Conservation (phyloP, 352 stramenopile genomes). For the Globisporangium spinosum region DNA sequence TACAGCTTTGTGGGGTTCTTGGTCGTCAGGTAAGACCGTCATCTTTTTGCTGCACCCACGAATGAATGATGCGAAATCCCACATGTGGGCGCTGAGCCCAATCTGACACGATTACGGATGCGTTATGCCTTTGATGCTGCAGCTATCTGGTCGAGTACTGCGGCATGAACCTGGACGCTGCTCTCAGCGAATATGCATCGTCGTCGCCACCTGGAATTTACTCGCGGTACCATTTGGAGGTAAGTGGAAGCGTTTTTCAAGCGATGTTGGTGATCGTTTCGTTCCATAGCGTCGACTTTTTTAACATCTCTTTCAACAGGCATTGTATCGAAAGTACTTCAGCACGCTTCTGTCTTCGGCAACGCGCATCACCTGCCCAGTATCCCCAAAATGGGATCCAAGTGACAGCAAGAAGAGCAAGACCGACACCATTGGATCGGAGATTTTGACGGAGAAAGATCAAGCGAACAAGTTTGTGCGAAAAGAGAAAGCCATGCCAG, state of each 20-base stretch:
- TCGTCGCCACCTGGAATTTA: slow-evolving; percentile 63
- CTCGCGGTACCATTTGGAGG: slow-evolving; percentile 62
- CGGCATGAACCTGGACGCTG: slow-evolving; percentile 51
- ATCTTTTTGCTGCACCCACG: neutral
- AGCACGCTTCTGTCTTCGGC: slow-evolving; percentile 54
- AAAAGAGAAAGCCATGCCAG: slow-evolving; percentile 26
- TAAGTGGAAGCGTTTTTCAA: slow-evolving; percentile 18
- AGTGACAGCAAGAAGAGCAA: slow-evolving; percentile 39
- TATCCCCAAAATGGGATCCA: slow-evolving; percentile 64
- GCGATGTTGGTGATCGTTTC: neutral
- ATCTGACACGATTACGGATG: neutral
- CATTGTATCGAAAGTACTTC: slow-evolving; percentile 80
- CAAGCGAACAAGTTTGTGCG: slow-evolving; percentile 54
- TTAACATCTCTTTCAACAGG: slow-evolving; percentile 19
- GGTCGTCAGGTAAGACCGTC: slow-evolving; percentile 49
- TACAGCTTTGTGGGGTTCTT: slow-evolving; percentile 82
- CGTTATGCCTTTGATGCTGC: slow-evolving; percentile 7
- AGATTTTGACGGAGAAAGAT: slow-evolving; percentile 72
- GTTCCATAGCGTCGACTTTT: slow-evolving; percentile 5
- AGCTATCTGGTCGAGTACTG: slow-evolving; percentile 77
- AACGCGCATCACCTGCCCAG: slow-evolving; percentile 41
- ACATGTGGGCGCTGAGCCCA: neutral
- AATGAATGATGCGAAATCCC: neutral
- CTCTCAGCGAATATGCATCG: slow-evolving; percentile 58
- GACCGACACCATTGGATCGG: slow-evolving; percentile 38